Conservation (phyloP, 1,284 basidiomycete species). For the Leccinum pallidistipes region DNA sequence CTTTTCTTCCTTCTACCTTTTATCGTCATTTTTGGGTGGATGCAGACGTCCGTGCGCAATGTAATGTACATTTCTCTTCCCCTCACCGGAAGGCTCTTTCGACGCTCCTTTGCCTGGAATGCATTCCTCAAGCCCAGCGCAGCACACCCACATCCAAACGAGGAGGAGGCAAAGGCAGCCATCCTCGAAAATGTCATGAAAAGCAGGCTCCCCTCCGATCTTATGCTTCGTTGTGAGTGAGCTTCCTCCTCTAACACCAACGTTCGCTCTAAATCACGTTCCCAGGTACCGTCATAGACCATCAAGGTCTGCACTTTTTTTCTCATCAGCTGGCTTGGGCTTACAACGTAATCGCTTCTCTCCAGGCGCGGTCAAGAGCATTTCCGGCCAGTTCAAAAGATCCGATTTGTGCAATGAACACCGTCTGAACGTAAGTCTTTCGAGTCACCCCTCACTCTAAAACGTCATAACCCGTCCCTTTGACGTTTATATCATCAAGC, state of each 20-base stretch:
- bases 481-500: constrained; percentile 48
- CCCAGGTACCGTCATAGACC: constrained; percentile 84
- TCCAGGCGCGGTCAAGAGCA: constrained; percentile 82
- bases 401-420: constrained; percentile 88
- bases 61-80: constrained; percentile 23
- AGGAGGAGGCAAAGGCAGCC: constrained; percentile 71
- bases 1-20: constrained; percentile 17
- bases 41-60: constrained; percentile 29
- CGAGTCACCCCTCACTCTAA: constrained; percentile 15
- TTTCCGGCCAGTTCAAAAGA: constrained; percentile 89
- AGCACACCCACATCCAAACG: constrained; percentile 40
- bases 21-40: constrained; percentile 10
- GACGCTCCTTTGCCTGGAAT: constrained; percentile 30
- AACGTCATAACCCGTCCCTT: constrained; percentile 23
- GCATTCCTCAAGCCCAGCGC: constrained; percentile 17
- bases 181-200: constrained; percentile 82
- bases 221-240: constrained; percentile 78
- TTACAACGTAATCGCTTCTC: constrained; percentile 33
- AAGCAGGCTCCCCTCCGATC: constrained; percentile 75
- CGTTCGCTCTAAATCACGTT: constrained; percentile 10
- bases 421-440: constrained; percentile 74
- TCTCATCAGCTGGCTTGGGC: constrained; percentile 12
- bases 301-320: constrained; percentile 53
- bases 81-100: background rate
- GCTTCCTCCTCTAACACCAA: constrained; percentile 3